Percentiles rank a stretch among this genome's conserved stretches.
Evolutionary conservation across 192 early-diverging fungal species (phyloP).

Genomic region (Mortierella alpina): DNA sequence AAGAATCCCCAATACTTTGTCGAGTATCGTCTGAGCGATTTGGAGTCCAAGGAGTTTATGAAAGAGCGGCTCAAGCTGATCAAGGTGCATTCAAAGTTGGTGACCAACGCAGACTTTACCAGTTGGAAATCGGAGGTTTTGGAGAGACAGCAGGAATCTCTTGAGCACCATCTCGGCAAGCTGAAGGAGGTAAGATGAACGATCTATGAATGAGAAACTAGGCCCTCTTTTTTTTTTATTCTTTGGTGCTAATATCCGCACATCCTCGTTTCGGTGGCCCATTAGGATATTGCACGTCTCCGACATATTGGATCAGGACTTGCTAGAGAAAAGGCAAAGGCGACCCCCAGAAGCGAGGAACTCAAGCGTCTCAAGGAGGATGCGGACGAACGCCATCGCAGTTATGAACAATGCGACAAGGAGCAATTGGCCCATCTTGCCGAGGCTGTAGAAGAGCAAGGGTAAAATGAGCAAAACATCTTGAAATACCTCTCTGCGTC

Average conservation of each 20-base stretch:
- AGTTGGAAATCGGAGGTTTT: conserved; percentile 13
- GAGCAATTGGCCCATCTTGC: conserved; percentile 38
- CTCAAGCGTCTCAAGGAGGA: conserved; percentile 20
- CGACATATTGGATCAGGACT: conserved; percentile 3
- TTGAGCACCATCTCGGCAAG: conserved; percentile 29
- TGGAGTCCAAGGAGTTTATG: conserved; percentile 40
- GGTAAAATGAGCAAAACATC: conserved; percentile 16
- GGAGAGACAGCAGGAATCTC: conserved; percentile 23
- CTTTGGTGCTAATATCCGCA: not conserved
- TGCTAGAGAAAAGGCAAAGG: conserved; percentile 10
- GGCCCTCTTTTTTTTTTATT: not conserved
- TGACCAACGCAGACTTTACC: conserved; percentile 20
- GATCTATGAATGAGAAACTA: not conserved
- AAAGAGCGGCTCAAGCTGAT: conserved; percentile 45
- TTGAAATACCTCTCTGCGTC: not conserved
- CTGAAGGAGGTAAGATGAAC: conserved; percentile 20
- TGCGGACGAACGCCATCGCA: conserved; percentile 21
- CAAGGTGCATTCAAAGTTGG: conserved; percentile 33
- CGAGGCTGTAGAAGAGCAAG: conserved; percentile 48
- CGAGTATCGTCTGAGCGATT: conserved; percentile 35
- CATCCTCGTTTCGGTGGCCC: not conserved
- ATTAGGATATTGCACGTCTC: conserved; percentile 31
- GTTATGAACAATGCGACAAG: conserved; percentile 42
- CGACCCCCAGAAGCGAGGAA: conserved; percentile 19
- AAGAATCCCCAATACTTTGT: conserved; percentile 40